Evolutionary conservation across 345 rosid species (phyloP), one percentile per base, ranked within the genome.

Genomic region (Geranium rotundifolium): DNA sequence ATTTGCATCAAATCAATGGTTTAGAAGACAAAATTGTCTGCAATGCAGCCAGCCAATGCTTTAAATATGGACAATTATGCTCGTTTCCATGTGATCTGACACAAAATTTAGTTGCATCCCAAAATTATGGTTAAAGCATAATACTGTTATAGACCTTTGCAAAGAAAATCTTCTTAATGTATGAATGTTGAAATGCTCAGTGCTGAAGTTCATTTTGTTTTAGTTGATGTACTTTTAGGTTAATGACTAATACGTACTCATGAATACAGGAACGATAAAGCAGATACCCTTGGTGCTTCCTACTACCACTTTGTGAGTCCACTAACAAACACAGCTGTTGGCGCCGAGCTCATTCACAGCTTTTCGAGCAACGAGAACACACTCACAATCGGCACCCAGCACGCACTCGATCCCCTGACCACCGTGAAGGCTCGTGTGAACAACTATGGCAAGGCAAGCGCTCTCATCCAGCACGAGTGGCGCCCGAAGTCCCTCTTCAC

Each of bases 381-480:
- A 4, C 76, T 95, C 49, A 88, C 91, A 7, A 68, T 95, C 0
- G 99, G 99, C 18, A 83, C 95, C 6, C 97, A 95, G 71, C 85
- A 95, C 54, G 83, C 92, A 0, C 79, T 90, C 27, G 99, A 95
- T 76, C 96, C 96, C 5, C 73, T 90, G 84, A 90, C 99, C 55
- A 59, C 74, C 1, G 79, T 95, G 77, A 95, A 95, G 91, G 91
- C 93, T 37, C 86, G 97, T 10, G 75, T 86, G 70, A 90, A 95
- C 90, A 84, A 83, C 88, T 83, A 63, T 59, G 99, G 97, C 56
- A 75, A 59, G 65, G 96, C 86, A 4, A 90, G 86, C 60, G 96
- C 99, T 3, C 80, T 95, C 63, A 82, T 95, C 79, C 99, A 95
- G 81, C 97, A 95, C 10, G 86, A 88, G 66, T 95, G 92, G 92